These are phyloP conservation scores for Hemisphaericaspora nanyangensis DNA, from an alignment of 805 yeast genomes.

Conservation along the genomic window DNA sequence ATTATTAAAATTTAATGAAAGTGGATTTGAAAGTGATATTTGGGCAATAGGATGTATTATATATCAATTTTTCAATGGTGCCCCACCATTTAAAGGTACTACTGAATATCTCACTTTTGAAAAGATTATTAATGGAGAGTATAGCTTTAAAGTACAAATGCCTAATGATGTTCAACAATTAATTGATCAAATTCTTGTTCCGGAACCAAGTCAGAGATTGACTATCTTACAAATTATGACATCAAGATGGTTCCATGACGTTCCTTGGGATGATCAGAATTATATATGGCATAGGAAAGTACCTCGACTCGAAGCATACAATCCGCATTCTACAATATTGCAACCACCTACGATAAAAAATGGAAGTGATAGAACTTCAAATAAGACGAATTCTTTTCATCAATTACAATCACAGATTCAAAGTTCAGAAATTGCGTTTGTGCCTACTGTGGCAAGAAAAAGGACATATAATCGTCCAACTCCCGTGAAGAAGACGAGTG, in stretches of 20 bases:
- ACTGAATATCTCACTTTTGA: slow-evolving; percentile 87
- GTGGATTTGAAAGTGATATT: slow-evolving; percentile 82
- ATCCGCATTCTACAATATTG: slow-evolving; percentile 1
- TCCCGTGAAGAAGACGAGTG: neutral
- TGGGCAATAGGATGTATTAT: slow-evolving; percentile 94
- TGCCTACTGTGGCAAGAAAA: slow-evolving; percentile 28
- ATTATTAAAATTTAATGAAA: slow-evolving; percentile 66
- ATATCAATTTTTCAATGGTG: slow-evolving; percentile 77
- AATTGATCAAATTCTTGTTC: slow-evolving; percentile 29
- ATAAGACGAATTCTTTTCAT: slow-evolving; percentile 35
- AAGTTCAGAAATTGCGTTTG: slow-evolving; percentile 27
- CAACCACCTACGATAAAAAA: slow-evolving; percentile 25
- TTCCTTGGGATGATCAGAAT: slow-evolving; percentile 38
- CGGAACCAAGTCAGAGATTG: slow-evolving; percentile 29
- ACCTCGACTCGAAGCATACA: slow-evolving; percentile 28
- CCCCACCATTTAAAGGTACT: slow-evolving; percentile 84
- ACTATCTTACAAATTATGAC: slow-evolving; percentile 32
- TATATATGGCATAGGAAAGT: slow-evolving; percentile 37
- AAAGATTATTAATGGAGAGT: slow-evolving; percentile 75
- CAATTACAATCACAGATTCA: slow-evolving; percentile 38
- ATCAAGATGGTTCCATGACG: slow-evolving; percentile 34
- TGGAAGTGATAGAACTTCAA: slow-evolving; percentile 34
- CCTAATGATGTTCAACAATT: slow-evolving; percentile 27
- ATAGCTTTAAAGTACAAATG: slow-evolving; percentile 39
- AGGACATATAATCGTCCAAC: slow-evolving; percentile 19